A percentile compares a stretch with the other conserved stretches of the same genome.
Conservation (phyloP, 2,329 filamentous ascomycete species). For the Byssoonygena ceratinophila region DNA sequence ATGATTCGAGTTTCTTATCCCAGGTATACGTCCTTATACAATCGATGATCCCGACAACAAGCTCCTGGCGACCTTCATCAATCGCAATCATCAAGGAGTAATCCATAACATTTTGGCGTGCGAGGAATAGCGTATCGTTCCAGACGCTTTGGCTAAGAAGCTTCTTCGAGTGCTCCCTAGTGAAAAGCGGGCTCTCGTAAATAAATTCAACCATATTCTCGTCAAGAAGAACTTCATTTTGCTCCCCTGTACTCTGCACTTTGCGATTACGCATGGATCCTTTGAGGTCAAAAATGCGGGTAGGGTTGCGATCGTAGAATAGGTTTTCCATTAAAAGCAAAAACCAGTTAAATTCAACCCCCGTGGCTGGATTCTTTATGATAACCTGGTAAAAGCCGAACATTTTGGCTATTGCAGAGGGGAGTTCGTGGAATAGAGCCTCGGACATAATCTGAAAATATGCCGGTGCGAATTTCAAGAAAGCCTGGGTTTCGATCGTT, state of each 20-base stretch:
- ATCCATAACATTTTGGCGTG: conserved; percentile 96
- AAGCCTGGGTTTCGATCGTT: conserved; percentile 82
- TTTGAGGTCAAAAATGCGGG: conserved; percentile 88
- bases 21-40: conserved; percentile 98
- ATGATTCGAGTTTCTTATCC: conserved; percentile 99
- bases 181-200: conserved; percentile 90
- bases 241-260: conserved; percentile 87
- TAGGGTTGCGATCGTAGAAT: conserved; percentile 87
- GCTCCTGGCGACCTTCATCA: conserved; percentile 76
- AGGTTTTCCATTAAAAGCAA: conserved; percentile 94
- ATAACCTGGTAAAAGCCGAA: conserved; percentile 94
- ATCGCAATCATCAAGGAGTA: conserved; percentile 98
- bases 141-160: conserved; percentile 82
- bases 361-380: conserved; percentile 87
- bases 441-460: conserved; percentile 98
- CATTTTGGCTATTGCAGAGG: conserved; percentile 98
- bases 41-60: conserved; percentile 96
- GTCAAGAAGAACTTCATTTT: conserved; percentile 90
- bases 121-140: conserved; percentile 94
- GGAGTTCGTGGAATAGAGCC: conserved; percentile 86
- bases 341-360: conserved; percentile 88
- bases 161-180: conserved; percentile 91
- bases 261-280: conserved; percentile 98
- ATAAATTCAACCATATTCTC: conserved; percentile 99
- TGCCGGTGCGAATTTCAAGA: conserved; percentile 87